These are phyloP conservation scores for Aspergillus saccharolyticus DNA, from an alignment of 495 filamentous ascomycete genomes.

Conservation along the genomic window DNA sequence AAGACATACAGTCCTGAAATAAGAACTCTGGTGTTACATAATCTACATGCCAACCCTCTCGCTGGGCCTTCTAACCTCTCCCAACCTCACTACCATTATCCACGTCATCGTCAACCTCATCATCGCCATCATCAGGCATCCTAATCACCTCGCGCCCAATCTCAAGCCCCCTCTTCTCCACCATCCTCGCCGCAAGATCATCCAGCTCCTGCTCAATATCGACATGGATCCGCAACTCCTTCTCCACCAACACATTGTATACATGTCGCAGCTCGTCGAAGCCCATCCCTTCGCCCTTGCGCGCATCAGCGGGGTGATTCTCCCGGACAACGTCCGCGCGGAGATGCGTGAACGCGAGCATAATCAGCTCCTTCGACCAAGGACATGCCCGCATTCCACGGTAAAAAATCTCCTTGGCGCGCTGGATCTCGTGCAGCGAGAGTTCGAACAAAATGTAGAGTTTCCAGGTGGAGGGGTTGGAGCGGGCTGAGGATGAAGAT, in stretches of 20 bases:
- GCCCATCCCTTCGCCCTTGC: slow-evolving; percentile 24
- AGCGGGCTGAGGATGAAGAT: slow-evolving; percentile 31
- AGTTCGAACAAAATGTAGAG: slow-evolving; percentile 58
- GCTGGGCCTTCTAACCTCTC: slow-evolving; percentile 15
- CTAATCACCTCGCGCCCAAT: slow-evolving; percentile 15
- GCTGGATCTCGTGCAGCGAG: slow-evolving; percentile 27
- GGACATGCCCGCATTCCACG: slow-evolving; percentile 58
- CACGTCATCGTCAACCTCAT: too few relatives aligned
- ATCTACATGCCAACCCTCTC: not conserved
- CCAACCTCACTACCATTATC: slow-evolving; percentile 25
- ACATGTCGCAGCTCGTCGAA: slow-evolving; percentile 41
- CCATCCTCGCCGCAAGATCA: slow-evolving; percentile 10
- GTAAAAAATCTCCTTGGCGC: slow-evolving; percentile 46
- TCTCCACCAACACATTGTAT: slow-evolving; percentile 48
- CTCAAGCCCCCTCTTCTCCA: slow-evolving; percentile 11
- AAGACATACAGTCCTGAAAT: too few relatives aligned
- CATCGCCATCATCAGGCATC: slow-evolving; percentile 29
- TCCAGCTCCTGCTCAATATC: slow-evolving; percentile 33
- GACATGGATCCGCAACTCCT: slow-evolving; percentile 48
- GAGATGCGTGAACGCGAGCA: slow-evolving; percentile 57
- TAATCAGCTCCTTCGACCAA: slow-evolving; percentile 67
- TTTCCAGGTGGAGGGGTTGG: slow-evolving; percentile 57
- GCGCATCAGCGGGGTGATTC: not conserved
- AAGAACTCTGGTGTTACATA: too few relatives aligned
- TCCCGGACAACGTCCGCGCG: slow-evolving; percentile 19